phyloP scores from a whole-genome alignment of 2,329 filamentous ascomycete species.

The Ramichloridium luteum region DNA sequence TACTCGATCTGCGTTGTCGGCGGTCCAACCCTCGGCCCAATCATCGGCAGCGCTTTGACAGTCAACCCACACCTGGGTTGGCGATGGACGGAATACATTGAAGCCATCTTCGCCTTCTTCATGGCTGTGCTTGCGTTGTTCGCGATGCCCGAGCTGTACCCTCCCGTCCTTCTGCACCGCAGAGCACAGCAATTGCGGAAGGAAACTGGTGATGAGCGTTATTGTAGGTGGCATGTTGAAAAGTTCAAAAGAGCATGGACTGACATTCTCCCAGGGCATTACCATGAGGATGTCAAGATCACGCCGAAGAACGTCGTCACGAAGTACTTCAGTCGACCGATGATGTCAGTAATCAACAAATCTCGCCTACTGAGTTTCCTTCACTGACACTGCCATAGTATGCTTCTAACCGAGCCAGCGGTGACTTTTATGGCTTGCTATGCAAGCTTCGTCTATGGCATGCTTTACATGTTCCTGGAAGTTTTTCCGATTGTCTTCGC shows the following conservation, averaged over 20 bases:
- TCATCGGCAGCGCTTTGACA: slow-evolving; percentile 31
- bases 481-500: slow-evolving; percentile 38
- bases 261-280: slow-evolving; percentile 22
- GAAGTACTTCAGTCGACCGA: slow-evolving; percentile 32
- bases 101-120: slow-evolving; percentile 29
- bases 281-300: slow-evolving; percentile 34
- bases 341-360: slow-evolving; percentile 14
- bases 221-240: slow-evolving; percentile 18
- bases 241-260: background rate
- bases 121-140: slow-evolving; percentile 19
- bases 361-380: too few relatives aligned
- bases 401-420: slow-evolving; percentile 39
- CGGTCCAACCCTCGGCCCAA: slow-evolving; percentile 30
- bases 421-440: slow-evolving; percentile 25
- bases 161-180: slow-evolving; percentile 27
- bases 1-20: slow-evolving; percentile 31
- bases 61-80: slow-evolving; percentile 27
- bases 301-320: slow-evolving; percentile 29
- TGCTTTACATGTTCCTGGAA: slow-evolving; percentile 37
- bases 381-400: slow-evolving; percentile 16
- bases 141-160: slow-evolving; percentile 31
- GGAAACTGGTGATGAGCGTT: slow-evolving; percentile 27
- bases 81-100: slow-evolving; percentile 29
- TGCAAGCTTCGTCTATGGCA: slow-evolving; percentile 27
- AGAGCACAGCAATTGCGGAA: slow-evolving; percentile 29